Percentiles rank a stretch among this genome's conserved stretches.
Conservation (phyloP, 305 asterid genomes). For the Fraxinus floribunda region DNA sequence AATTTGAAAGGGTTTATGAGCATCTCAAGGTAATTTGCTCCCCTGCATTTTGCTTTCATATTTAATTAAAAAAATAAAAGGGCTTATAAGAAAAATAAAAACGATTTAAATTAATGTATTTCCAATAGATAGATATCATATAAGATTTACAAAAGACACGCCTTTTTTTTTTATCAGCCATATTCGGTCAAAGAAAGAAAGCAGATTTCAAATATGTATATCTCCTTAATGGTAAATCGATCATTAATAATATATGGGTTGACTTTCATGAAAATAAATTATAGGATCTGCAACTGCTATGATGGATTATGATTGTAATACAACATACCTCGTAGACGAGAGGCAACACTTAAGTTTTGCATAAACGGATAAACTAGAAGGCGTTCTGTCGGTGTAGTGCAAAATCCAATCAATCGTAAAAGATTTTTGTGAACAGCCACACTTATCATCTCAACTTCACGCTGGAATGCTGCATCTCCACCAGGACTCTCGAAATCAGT, state of each 20-base stretch:
- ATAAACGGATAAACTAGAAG: conserved; percentile 88
- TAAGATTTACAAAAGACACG: background rate
- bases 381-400: conserved; percentile 96
- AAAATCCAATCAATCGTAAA: conserved; percentile 76
- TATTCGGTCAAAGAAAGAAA: background rate
- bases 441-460: conserved; percentile 98
- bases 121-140: background rate
- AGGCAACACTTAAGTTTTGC: conserved; percentile 94
- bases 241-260: background rate
- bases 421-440: conserved; percentile 96
- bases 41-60: background rate
- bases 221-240: background rate
- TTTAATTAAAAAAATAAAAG: background rate
- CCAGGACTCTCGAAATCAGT: conserved; percentile 89
- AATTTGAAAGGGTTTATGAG: background rate
- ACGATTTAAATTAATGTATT: background rate
- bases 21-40: background rate
- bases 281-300: background rate
- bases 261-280: background rate
- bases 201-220: background rate
- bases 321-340: conserved; percentile 74
- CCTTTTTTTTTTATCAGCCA: background rate
- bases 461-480: conserved; percentile 87
- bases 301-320: background rate
- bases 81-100: background rate